Evolutionary conservation across 805 yeast species (phyloP), one percentile per base, ranked within the genome.

Genomic region (Clavispora vitiphila): DNA sequence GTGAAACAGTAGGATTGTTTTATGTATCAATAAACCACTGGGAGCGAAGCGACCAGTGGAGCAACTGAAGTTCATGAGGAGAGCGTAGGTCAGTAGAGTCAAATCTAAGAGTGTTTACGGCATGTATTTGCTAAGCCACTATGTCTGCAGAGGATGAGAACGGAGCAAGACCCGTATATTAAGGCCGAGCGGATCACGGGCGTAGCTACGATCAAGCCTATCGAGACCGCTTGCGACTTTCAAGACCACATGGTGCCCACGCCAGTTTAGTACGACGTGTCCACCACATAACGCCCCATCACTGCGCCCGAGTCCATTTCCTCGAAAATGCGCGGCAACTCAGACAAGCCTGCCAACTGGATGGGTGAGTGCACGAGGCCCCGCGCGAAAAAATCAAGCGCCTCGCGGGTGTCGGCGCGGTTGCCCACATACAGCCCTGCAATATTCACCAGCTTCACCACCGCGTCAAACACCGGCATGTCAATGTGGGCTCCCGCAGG

Each of bases 381-480:
- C 15, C 48, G 38, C 26, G 43, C 12, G 41, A 44, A 44, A 34
- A 44, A 44, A 35, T 44, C 48, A 29, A 44, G 34, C 31, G 48
- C 48, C 40, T 44, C 48, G 15, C 43, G 37, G 11, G 48, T 27
- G 43, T 44, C 48, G 16, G 44, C 40, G 16, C 48, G 39, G 43
- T 44, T 44, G 30, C 48, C 48, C 30, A 44, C 48, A 34, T 44
- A 44, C 25, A 42, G 39, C 15, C 45, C 48, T 16, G 37, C 31
- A 19, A 44, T 39, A 27, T 35, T 38, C 35, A 44, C 36, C 22
- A 39, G 34, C 39, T 38, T 38, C 25, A 39, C 41, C 37, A 44
- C 45, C 15, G 48, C 35, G 30, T 38, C 41, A 35, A 44, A 39
- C 23, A 44, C 45, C 9, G 42, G 39, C 18, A 38, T 36, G 14